phyloP scores from a whole-genome alignment of 2,329 filamentous ascomycete species.

The Sclerotinia trifoliorum region DNA sequence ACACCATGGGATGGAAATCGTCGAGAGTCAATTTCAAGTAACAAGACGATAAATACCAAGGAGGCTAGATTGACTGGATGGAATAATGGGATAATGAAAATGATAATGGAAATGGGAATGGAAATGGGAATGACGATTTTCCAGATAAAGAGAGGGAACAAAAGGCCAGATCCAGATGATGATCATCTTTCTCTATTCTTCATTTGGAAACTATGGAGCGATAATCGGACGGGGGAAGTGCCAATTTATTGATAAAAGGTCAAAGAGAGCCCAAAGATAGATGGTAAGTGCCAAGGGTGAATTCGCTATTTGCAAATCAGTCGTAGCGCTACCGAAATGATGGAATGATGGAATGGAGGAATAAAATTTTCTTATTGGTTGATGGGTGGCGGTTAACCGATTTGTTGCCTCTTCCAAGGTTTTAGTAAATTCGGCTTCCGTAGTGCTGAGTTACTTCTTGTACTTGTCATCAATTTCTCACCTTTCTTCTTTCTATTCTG shows the following conservation, averaged over 20 bases:
- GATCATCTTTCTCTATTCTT: neutral
- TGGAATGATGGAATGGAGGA: neutral
- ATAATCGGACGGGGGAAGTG: neutral
- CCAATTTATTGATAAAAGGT: neutral
- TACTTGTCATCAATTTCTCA: neutral
- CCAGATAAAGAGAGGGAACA: neutral
- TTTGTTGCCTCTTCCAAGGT: neutral
- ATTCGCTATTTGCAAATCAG: neutral
- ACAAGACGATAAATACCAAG: no score
- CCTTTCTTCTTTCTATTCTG: neutral
- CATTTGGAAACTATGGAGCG: neutral
- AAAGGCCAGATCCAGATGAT: slow-evolving; percentile 11
- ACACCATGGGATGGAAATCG: no score
- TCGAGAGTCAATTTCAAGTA: no score
- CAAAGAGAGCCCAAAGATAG: neutral
- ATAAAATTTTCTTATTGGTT: neutral
- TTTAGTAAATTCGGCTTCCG: neutral
- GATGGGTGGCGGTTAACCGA: neutral
- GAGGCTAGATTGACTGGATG: neutral
- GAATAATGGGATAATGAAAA: neutral
- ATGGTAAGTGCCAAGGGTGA: neutral
- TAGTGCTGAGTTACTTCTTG: neutral
- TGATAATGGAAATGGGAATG: neutral
- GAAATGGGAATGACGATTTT: neutral
- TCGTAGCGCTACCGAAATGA: slow-evolving; percentile 4